Conservation (phyloP, 2,329 filamentous ascomycete genomes). For the Tolypocladium cylindrosporum region DNA sequence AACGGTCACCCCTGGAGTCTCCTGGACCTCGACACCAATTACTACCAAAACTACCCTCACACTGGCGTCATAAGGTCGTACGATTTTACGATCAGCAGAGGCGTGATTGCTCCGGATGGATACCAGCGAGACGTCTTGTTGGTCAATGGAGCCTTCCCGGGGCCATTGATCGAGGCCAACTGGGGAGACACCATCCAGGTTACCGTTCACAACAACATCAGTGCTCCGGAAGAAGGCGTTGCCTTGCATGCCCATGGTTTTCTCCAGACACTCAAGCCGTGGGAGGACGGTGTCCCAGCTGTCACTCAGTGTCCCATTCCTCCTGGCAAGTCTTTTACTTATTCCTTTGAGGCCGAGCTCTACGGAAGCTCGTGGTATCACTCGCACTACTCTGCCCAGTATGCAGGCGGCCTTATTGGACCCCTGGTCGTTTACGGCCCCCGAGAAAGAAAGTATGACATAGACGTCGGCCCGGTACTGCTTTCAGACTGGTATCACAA, state of each 20-base stretch:
- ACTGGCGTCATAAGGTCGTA: conserved; percentile 47
- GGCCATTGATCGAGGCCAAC: conserved; percentile 54
- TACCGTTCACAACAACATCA: conserved; percentile 61
- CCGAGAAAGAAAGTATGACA: conserved; percentile 41
- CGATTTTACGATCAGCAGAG: conserved; percentile 42
- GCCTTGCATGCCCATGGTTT: conserved; percentile 46
- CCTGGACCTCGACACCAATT: conserved; percentile 34
- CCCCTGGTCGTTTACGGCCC: conserved; percentile 51
- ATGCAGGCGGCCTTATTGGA: conserved; percentile 50
- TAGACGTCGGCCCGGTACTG: conserved; percentile 48
- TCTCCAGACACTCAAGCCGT: conserved; percentile 35
- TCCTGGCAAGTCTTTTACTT: conserved; percentile 46
- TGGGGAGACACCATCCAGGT: conserved; percentile 56
- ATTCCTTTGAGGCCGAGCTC: conserved; percentile 39
- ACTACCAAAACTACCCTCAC: conserved; percentile 35
- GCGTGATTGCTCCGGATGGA: conserved; percentile 44
- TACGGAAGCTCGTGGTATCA: conserved; percentile 52
- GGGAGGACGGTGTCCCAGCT: conserved; percentile 43
- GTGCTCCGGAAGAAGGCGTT: conserved; percentile 33
- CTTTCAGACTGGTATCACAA: conserved; percentile 53
- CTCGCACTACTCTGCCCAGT: conserved; percentile 49
- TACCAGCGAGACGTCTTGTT: conserved; percentile 44
- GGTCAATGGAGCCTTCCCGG: conserved; percentile 57
- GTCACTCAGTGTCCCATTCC: conserved; percentile 57
- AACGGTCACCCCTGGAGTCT: conserved; percentile 43